Percentiles rank a stretch among this genome's conserved stretches.
phyloP scores from a whole-genome alignment of 805 yeast species.

The Yamadazyma nakazawae region DNA sequence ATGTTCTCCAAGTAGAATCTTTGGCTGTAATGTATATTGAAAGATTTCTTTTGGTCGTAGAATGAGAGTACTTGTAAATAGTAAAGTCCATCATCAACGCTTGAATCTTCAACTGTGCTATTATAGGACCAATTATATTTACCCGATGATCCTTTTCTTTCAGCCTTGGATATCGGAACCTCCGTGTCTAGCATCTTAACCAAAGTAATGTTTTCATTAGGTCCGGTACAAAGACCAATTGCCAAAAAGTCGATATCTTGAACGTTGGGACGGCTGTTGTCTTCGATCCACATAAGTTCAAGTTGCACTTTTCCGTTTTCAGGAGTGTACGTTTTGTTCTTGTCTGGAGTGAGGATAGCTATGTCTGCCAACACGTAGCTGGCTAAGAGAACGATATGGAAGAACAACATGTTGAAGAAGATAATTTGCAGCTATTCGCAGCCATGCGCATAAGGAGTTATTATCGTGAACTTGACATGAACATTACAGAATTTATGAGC shows the following conservation, averaged over 20 bases:
- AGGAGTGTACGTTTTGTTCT: constrained; percentile 1
- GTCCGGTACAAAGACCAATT: constrained; percentile 11
- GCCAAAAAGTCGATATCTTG: constrained; percentile 4
- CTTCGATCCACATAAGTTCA: constrained; percentile 9
- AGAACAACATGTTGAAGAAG: neutral
- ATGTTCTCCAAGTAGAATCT: constrained; percentile 8
- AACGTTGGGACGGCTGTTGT: constrained; percentile 8
- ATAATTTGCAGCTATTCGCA: constrained; percentile 1
- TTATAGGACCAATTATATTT: constrained; percentile 5
- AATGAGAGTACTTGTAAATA: constrained; percentile 12
- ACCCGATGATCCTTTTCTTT: neutral
- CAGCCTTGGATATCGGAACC: neutral
- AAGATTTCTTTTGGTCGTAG: neutral
- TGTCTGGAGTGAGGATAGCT: constrained; percentile 8
- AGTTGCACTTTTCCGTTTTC: constrained; percentile 2
- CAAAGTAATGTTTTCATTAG: constrained; percentile 9
- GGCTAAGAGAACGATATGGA: neutral
- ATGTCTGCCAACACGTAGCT: constrained; percentile 6
- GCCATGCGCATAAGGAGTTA: neutral
- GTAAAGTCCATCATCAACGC: constrained; percentile 12
- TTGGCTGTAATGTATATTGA: constrained; percentile 13
- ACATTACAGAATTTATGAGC: too few species aligned
- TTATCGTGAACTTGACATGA: neutral
- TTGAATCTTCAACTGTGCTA: neutral
- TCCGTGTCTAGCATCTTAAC: constrained; percentile 3